Evolutionary conservation across 495 filamentous ascomycete genomes (phyloP).

Genomic region (Xylaria palmicola): DNA sequence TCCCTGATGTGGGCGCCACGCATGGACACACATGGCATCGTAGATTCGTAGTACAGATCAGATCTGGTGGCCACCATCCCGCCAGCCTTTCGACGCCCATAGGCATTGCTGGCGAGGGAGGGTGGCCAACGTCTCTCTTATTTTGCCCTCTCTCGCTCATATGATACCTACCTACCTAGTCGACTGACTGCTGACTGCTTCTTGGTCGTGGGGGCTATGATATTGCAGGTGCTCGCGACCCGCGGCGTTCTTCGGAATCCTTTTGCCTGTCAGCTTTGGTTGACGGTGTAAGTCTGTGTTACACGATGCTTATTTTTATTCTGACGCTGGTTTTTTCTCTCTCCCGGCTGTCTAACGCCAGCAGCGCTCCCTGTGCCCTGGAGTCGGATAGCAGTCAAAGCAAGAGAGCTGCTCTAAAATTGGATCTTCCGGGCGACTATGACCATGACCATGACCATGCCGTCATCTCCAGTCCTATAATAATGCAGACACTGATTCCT

Average conservation of each 20-base stretch:
- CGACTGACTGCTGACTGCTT: neutral
- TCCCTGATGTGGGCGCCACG: constrained; percentile 17
- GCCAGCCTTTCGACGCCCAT: neutral
- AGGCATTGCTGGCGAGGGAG: neutral
- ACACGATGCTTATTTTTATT: constrained; percentile 16
- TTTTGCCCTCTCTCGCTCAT: neutral
- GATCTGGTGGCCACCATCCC: constrained; percentile 14
- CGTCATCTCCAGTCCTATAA: constrained; percentile 3
- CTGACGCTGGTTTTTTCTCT: neutral
- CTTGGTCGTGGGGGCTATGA: neutral
- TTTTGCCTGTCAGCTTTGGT: constrained; percentile 10
- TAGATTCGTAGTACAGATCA: constrained; percentile 4
- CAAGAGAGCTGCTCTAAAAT: constrained; percentile 10
- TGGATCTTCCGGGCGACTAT: constrained; percentile 8
- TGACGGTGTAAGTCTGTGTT: constrained; percentile 15
- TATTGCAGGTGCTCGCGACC: neutral
- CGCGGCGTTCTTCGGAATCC: constrained; percentile 3
- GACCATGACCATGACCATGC: constrained; percentile 7
- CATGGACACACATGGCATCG: constrained; percentile 17
- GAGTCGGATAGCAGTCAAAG: neutral
- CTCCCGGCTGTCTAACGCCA: neutral
- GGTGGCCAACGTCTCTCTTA: neutral
- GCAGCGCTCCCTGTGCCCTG: neutral
- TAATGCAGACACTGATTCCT: neutral
- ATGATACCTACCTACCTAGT: too few relatives aligned